Evolutionary conservation across 2,329 filamentous ascomycete species (phyloP).

Genomic region (Moelleriella libera): DNA sequence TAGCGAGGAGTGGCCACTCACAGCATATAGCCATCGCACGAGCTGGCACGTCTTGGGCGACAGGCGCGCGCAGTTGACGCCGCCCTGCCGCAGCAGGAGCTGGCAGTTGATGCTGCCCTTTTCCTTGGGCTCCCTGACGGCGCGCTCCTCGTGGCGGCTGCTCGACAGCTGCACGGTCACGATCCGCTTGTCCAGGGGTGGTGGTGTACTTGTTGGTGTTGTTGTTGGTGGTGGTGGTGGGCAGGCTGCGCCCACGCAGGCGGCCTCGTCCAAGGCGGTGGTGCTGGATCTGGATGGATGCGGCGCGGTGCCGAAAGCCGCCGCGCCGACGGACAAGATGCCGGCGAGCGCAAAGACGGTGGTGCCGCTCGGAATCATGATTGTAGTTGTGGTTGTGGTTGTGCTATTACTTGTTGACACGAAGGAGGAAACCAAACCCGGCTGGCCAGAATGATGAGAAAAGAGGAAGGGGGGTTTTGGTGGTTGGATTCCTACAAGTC

Average conservation of each 20-base stretch:
- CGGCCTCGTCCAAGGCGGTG: not conserved
- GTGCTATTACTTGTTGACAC: not conserved
- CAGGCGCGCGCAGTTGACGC: not conserved
- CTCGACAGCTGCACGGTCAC: no score
- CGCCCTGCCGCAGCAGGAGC: not conserved
- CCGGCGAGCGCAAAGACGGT: not conserved
- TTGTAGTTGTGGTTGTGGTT: no score
- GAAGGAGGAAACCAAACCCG: not conserved
- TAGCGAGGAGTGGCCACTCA: not conserved
- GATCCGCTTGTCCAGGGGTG: no score
- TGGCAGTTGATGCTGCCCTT: not conserved
- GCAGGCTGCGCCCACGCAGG: no score
- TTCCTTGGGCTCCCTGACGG: no score
- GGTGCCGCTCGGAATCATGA: not conserved
- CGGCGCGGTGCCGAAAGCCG: not conserved
- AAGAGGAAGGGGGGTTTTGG: not conserved
- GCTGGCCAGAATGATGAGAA: no score
- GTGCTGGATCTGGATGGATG: not conserved
- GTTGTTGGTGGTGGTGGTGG: no score
- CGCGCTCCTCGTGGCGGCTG: no score
- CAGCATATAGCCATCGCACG: not conserved
- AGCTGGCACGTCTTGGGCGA: not conserved
- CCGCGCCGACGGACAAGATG: not conserved
- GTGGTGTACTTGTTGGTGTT: no score
- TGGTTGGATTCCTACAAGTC: no score